Evolutionary conservation across 2,329 filamentous ascomycete genomes (phyloP).

Genomic region (Xylaria sp.): DNA sequence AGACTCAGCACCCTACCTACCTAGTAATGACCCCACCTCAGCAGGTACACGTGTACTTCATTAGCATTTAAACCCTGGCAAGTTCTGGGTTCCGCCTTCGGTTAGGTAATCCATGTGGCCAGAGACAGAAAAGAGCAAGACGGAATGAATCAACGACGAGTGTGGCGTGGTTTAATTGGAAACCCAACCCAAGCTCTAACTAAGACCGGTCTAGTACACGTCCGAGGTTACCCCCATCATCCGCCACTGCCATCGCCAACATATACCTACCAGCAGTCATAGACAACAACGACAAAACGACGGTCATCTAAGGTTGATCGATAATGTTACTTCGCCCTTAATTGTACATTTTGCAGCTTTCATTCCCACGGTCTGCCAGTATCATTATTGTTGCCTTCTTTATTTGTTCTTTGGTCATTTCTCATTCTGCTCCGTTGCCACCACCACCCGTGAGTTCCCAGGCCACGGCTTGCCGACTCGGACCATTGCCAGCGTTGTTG

Average conservation of each 20-base stretch:
- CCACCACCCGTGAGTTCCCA: not conserved
- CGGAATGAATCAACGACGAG: constrained; percentile 38
- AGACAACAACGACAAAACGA: no score
- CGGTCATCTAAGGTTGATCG: no score
- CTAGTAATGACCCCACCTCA: not conserved
- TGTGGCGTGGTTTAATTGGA: constrained; percentile 27
- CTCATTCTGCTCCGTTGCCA: no score
- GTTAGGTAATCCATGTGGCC: not conserved
- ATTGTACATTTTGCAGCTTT: not conserved
- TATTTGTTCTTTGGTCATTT: not conserved
- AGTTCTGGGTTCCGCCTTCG: not conserved
- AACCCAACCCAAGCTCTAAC: not conserved
- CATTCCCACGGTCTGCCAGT: not conserved
- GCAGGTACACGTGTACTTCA: not conserved
- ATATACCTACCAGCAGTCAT: no score
- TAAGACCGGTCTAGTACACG: not conserved
- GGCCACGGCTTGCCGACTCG: not conserved
- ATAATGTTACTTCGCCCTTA: not conserved
- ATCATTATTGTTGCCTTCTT: not conserved
- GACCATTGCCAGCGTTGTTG: not conserved
- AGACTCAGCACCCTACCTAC: no score
- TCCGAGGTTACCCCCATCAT: not conserved
- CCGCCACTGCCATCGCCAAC: not conserved
- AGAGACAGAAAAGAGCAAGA: not conserved
- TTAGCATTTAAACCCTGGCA: no score